Evolutionary conservation across 1,284 basidiomycete genomes (phyloP).

Genomic region (Cutaneotrichosporon cyanovorans): DNA sequence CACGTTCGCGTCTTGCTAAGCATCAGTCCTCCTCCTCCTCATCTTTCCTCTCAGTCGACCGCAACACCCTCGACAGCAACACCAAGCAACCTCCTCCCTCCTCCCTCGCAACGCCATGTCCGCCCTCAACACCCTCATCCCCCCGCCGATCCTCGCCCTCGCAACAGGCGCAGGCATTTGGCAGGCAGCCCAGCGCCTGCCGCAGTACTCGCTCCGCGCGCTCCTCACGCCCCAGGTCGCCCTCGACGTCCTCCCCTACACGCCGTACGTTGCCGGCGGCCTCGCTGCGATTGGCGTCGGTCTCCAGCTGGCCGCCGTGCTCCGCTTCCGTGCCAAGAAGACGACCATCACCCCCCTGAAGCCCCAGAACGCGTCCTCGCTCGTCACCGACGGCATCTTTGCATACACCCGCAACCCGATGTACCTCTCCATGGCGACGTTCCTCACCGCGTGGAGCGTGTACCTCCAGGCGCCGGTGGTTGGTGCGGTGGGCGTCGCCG

Average conservation of each 20-base stretch:
- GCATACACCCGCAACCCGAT: constrained; percentile 7
- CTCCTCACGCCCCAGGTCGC: background rate
- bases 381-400: constrained; percentile 3
- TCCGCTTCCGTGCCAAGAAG: background rate
- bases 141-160: constrained; percentile 2
- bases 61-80: too few relatives aligned
- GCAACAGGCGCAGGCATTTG: constrained; percentile 1
- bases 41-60: too few relatives aligned
- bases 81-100: too few relatives aligned
- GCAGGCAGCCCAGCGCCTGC: background rate
- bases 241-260: background rate
- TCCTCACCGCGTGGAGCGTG: constrained; percentile 4
- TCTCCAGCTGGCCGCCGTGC: background rate
- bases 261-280: constrained; percentile 1
- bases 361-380: background rate
- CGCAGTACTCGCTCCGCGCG: background rate
- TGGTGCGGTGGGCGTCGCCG: constrained; percentile 1
- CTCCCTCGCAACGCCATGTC: constrained; percentile 5
- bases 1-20: background rate
- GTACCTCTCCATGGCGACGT: constrained; percentile 1
- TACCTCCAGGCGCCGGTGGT: constrained; percentile 2
- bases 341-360: constrained; percentile 2
- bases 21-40: background rate
- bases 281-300: constrained; percentile 2
- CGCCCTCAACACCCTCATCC: constrained; percentile 4